phyloP scores from a whole-genome alignment of 306 rosid genomes.

The Pyrus pyrifolia region DNA sequence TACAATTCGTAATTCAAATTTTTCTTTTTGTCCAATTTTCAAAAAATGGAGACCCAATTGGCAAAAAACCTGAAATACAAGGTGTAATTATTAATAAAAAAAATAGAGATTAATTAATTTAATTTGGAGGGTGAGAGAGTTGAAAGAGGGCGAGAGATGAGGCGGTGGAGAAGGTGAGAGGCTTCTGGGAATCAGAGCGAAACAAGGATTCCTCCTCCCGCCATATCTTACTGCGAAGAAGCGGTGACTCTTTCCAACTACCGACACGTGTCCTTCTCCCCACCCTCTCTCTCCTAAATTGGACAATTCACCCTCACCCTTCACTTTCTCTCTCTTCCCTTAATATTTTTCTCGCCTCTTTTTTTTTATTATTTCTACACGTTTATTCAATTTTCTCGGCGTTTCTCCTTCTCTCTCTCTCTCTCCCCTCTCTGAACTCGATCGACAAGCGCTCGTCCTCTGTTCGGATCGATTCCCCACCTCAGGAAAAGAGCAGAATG shows the following conservation, averaged over 20 bases:
- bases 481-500: constrained; percentile 7
- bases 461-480: constrained; percentile 46
- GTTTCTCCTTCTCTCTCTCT: constrained; percentile 4
- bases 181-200: background rate
- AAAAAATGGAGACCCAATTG: too few relatives aligned
- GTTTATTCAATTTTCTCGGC: constrained; percentile 3
- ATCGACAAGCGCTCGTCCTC: constrained; percentile 49
- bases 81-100: too few relatives aligned
- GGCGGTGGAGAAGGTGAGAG: background rate
- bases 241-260: background rate
- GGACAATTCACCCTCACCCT: constrained; percentile 35
- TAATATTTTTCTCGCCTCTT: background rate
- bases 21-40: too few relatives aligned
- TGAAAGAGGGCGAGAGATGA: background rate
- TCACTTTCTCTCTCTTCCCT: background rate
- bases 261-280: constrained; percentile 44
- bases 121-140: background rate
- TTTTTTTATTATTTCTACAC: background rate
- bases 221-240: constrained; percentile 38
- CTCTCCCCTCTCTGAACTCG: constrained; percentile 31
- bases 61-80: too few relatives aligned
- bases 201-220: constrained; percentile 41
- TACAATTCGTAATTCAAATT: too few relatives aligned
- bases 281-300: constrained; percentile 14
- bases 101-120: background rate